Conservation (phyloP, 768 basidiomycete genomes). For the Kwoniella sp. region DNA sequence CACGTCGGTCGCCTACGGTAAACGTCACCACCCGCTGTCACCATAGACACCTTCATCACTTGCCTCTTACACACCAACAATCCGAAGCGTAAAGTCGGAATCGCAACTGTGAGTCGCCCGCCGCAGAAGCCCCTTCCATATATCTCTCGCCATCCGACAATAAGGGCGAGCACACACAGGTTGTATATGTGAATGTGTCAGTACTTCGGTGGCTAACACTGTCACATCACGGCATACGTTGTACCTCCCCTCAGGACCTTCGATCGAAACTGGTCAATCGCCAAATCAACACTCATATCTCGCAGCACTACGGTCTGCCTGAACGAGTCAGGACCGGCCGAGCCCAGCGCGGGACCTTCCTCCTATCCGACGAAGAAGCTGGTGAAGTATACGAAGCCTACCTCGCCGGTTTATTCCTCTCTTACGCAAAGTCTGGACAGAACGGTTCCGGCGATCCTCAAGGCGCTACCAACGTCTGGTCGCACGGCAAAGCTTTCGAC, state of each 20-base stretch:
- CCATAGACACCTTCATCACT: conserved; percentile 18
- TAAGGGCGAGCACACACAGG: too few species aligned
- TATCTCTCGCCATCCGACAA: neutral
- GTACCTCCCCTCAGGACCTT: conserved; percentile 6
- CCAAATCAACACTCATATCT: conserved; percentile 13
- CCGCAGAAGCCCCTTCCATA: too few species aligned
- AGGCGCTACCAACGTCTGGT: neutral
- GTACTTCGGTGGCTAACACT: neutral
- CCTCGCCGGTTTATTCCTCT: conserved; percentile 15
- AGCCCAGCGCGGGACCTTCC: neutral
- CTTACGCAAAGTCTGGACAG: neutral
- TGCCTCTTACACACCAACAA: conserved; percentile 9
- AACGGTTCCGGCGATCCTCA: neutral
- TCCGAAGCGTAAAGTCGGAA: neutral
- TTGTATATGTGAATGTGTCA: too few species aligned
- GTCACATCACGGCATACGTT: neutral
- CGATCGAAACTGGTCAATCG: conserved; percentile 10
- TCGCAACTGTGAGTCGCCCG: conserved; percentile 16
- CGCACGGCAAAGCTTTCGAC: conserved; percentile 15
- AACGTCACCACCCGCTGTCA: too few species aligned
- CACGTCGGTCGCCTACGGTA: too few species aligned
- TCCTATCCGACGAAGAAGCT: conserved; percentile 6
- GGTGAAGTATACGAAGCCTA: conserved; percentile 20
- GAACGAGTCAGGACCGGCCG: conserved; percentile 3
- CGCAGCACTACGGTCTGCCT: conserved; percentile 8